Percentiles rank a stretch among this genome's conserved stretches.
These are phyloP conservation scores for Tephrocybe sp. DNA, from an alignment of 768 basidiomycete species.

Conservation along the genomic window DNA sequence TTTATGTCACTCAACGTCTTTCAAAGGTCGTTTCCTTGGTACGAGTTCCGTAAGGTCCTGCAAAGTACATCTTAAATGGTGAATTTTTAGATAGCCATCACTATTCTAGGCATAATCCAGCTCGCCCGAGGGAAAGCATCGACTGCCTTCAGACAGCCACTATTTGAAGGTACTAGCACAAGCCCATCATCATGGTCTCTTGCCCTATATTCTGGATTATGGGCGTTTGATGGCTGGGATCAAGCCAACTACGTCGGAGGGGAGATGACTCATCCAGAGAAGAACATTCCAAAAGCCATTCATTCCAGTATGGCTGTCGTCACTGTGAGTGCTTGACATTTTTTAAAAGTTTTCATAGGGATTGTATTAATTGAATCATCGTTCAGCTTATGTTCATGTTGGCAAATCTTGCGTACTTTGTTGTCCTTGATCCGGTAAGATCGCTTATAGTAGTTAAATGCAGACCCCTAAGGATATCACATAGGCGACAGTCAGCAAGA, in stretches of 20 bases:
- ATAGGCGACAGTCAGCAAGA: constrained; percentile 68
- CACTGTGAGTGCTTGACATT: constrained; percentile 42
- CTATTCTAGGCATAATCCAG: constrained; percentile 76
- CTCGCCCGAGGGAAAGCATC: constrained; percentile 70
- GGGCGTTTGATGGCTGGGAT: constrained; percentile 98
- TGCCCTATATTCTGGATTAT: constrained; percentile 93
- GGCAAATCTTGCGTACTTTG: constrained; percentile 89
- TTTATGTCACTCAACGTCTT: not conserved
- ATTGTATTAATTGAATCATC: not conserved
- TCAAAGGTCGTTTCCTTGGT: constrained; percentile 64
- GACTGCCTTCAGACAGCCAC: constrained; percentile 58
- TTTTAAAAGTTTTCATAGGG: constrained; percentile 3
- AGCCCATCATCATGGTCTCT: constrained; percentile 87
- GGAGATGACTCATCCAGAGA: constrained; percentile 78
- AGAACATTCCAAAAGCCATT: constrained; percentile 85
- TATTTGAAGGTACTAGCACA: constrained; percentile 70
- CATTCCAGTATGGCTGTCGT: constrained; percentile 89
- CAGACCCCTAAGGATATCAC: not conserved
- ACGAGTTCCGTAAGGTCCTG: constrained; percentile 22
- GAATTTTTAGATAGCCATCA: constrained; percentile 57
- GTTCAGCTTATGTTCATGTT: constrained; percentile 69
- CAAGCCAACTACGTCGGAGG: constrained; percentile 90
- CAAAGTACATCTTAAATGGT: constrained; percentile 13
- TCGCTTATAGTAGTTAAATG: not conserved
- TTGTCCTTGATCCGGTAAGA: constrained; percentile 80